Percentiles rank a stretch among this genome's conserved stretches.
Conservation (phyloP, 1,284 basidiomycete genomes). For the Ustilago nuda region DNA sequence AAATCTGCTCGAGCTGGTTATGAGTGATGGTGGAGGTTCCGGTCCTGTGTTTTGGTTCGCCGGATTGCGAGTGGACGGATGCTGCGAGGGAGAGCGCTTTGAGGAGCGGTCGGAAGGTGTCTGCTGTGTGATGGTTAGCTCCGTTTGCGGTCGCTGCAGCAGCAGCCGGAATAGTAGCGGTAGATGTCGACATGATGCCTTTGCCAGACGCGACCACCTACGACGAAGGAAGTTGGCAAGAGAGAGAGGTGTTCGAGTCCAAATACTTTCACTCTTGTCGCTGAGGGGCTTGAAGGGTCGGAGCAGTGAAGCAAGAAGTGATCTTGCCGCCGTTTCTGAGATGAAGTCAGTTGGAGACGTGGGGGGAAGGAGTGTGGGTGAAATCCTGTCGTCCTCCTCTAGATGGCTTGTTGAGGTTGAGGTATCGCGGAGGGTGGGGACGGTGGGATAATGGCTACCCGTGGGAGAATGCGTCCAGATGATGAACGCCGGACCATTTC, state of each 20-base stretch:
- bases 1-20: constrained; percentile 51
- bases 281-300: background rate
- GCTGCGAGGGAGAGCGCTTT: constrained; percentile 53
- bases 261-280: background rate
- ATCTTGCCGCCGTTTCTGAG: background rate
- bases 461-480: background rate
- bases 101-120: constrained; percentile 61
- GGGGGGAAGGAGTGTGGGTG: background rate
- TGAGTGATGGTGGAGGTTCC: constrained; percentile 46
- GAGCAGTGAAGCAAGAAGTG: background rate
- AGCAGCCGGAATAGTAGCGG: constrained; percentile 8
- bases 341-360: background rate
- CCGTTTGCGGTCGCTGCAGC: constrained; percentile 16
- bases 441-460: background rate
- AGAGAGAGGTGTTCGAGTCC: background rate
- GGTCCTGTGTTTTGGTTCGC: constrained; percentile 31
- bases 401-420: background rate
- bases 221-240: background rate
- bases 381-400: background rate
- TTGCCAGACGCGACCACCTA: background rate
- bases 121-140: constrained; percentile 45
- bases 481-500: background rate
- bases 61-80: constrained; percentile 40
- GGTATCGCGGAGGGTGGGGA: background rate
- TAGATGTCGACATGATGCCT: background rate